Base-by-base conservation (phyloP, 164 flowering plant species). In the Piper longum region DNA sequence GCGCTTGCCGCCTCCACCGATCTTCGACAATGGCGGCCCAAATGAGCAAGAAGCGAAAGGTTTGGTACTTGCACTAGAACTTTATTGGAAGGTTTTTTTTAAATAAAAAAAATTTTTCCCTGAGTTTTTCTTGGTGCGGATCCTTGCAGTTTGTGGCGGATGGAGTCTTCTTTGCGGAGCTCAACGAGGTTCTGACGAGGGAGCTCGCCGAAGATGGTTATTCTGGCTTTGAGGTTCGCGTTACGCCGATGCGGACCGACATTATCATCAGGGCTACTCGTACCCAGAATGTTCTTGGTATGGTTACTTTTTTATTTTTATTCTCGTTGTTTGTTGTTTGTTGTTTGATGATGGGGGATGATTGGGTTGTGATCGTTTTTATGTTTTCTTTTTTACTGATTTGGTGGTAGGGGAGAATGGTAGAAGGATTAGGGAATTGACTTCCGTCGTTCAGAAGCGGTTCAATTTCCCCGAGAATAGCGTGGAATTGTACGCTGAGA, bases 191-290 rank as follows among this genome's bases (percentile, higher is more conserved):
- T 5, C 71, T 82, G 68, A 82, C 81, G 16, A 73, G 89, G 62
- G 89, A 85, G 75, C 85, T 85, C 1, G 86, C 87, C 2, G 86
- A 83, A 66, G 90, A 83, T 65, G 90, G 86, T 2, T 85, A 83
- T 77, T 85, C 86, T 7, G 90, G 90, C 9, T 87, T 81, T 4
- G 90, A 83, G 60, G 87, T 83, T 61, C 69, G 90, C 69, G 87
- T 85, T 54, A 85, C 90, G 16, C 87, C 90, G 9, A 79, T 81
- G 85, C 70, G 85, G 4, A 85, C 90, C 7, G 91, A 85, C 76
- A 85, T 83, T 74, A 80, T 85, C 72, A 83, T 85, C 72, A 70
- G 88, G 3, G 91, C 88, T 18, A 82, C 86, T 7, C 75, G 87
- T 2, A 80, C 84, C 26, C 83, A 83, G 65, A 83, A 83, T n/a